Conservation (phyloP, 202 grass and related monocot species). For the Digitaria exilis region DNA sequence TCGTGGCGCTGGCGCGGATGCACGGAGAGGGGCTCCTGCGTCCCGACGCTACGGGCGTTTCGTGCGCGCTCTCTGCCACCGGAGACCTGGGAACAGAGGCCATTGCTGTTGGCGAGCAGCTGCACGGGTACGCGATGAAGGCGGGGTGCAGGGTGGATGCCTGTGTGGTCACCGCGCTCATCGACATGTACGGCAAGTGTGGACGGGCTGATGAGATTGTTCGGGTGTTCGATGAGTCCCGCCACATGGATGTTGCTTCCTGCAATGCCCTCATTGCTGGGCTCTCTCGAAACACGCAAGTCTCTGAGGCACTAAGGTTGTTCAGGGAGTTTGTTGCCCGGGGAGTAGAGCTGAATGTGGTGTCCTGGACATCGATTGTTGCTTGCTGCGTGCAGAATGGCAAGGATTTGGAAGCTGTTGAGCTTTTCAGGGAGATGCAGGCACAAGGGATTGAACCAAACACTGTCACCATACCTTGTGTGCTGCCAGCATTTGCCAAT, state of each 20-base stretch:
- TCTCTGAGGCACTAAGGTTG: constrained; percentile 44
- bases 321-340: constrained; percentile 50
- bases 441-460: constrained; percentile 58
- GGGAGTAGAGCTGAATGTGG: constrained; percentile 59
- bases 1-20: constrained; percentile 43
- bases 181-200: constrained; percentile 67
- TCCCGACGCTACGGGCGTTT: constrained; percentile 44
- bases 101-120: constrained; percentile 42
- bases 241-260: constrained; percentile 50
- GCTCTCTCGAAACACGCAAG: constrained; percentile 61
- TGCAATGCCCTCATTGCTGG: constrained; percentile 65
- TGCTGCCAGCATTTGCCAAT: constrained; percentile 73
- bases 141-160: constrained; percentile 39
- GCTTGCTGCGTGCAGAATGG: constrained; percentile 70
- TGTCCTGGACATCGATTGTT: constrained; percentile 82
- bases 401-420: constrained; percentile 61
- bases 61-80: constrained; percentile 55
- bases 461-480: constrained; percentile 67
- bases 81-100: constrained; percentile 37
- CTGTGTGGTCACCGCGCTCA: constrained; percentile 54
- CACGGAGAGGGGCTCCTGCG: constrained; percentile 54
- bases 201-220: constrained; percentile 49
- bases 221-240: constrained; percentile 46
- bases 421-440: constrained; percentile 79
- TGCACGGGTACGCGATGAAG: constrained; percentile 55